Base-by-base conservation (phyloP, 2,329 filamentous ascomycete species). In the Tolypocladium pustulatum region DNA sequence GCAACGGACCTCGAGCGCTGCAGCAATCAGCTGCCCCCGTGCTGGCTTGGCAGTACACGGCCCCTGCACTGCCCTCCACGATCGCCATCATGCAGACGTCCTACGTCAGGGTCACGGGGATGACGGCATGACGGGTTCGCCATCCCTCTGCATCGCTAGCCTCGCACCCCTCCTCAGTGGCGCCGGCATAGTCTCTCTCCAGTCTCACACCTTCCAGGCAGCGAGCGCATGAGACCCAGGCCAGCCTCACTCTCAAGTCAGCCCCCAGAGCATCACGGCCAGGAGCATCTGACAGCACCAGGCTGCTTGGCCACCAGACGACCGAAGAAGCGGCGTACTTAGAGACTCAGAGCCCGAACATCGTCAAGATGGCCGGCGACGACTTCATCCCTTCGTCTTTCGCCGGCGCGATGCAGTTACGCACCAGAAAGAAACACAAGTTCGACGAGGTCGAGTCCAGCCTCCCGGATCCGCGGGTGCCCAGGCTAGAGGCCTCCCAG, bases 361-460 rank as follows among this genome's bases (percentile, higher is more conserved):
- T 1, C 2, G 1, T 34, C 30, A n/a, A 22, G 30, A 52, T 52
- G 27, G 49, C 17, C 9, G 49, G 10, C 56, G 59, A 55, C 58
- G 61, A 67, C 30, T 62, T 65, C 52, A 66, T 60, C 27, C 64
- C 69, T 12, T 66, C 66, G 40, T 61, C 66, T 22, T 61, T 65
- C 55, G 73, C 73, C 62, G 64, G 64, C 68, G 75, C 75, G 37
- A 78, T 83, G 76, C 80, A 83, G 69, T 61, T 73, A 43, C 75
- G 73, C 58, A 82, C 81, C 12, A 75, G 81, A 63, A 72, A 73
- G 64, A 72, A 78, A 59, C 72, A 75, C 57, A 71, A 75, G 57
- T 84, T 84, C 63, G 72, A 76, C 58, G 73, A 80, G 61, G 69
- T 78, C 62, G 81, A 84, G 68, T 72, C 75, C 37, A 74, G 71